Conservation (phyloP, 2,329 filamentous ascomycete species). For the Aspergillus japonicus region DNA sequence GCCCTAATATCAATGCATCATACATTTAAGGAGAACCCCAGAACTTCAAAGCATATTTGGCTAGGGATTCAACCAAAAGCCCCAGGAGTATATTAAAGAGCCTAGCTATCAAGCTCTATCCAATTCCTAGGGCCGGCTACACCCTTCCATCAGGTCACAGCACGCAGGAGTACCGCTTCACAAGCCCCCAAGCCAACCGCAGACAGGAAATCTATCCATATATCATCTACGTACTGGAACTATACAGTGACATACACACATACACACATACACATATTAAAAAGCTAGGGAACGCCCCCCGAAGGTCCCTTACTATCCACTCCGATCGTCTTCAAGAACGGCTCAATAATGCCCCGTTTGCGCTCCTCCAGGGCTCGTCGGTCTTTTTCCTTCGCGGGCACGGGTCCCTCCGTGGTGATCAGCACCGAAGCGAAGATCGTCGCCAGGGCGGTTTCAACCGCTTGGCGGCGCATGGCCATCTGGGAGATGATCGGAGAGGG, state of each 20-base stretch:
- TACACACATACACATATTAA: not conserved
- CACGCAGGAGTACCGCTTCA: too few species aligned
- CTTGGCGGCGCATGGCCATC: conserved; percentile 55
- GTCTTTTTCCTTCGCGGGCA: conserved; percentile 55
- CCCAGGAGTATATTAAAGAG: too few species aligned
- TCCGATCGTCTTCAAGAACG: conserved; percentile 58
- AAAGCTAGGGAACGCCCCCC: conserved; percentile 23
- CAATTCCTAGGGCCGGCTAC: too few species aligned
- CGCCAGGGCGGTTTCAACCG: conserved; percentile 62
- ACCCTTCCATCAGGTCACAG: too few species aligned
- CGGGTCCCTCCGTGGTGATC: conserved; percentile 51
- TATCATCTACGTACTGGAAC: not conserved
- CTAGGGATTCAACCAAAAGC: too few species aligned
- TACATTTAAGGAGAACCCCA: too few species aligned
- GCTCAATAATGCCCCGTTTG: conserved; percentile 65
- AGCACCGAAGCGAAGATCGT: conserved; percentile 64
- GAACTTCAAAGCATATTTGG: too few species aligned
- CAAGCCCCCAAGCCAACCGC: too few species aligned
- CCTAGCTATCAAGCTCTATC: too few species aligned
- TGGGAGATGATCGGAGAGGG: conserved; percentile 40
- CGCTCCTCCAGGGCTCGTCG: conserved; percentile 61
- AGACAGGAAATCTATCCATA: not conserved
- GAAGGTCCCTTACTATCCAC: conserved; percentile 37
- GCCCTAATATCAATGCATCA: too few species aligned
- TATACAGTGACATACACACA: not conserved